Percentiles rank a stretch among this genome's conserved stretches.
phyloP scores from a whole-genome alignment of 2,329 filamentous ascomycete species.

The Colletotrichum shisoi region DNA sequence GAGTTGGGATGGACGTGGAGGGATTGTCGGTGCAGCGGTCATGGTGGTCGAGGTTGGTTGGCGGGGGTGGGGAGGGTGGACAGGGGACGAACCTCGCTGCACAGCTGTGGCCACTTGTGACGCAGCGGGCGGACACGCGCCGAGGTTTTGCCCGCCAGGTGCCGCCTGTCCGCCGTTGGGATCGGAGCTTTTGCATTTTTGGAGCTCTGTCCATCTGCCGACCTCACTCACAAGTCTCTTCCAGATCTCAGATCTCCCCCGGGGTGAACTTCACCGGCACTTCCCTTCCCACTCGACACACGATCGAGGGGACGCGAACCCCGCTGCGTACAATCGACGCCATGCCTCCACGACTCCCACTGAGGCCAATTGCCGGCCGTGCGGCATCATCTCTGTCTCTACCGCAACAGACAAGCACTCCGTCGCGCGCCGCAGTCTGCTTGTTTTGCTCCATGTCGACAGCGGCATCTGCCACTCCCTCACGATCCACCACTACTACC shows the following conservation, averaged over 20 bases:
- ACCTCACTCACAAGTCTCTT: slow-evolving; percentile 18
- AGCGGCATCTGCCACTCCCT: slow-evolving; percentile 14
- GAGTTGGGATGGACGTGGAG: slow-evolving; percentile 5
- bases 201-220: slow-evolving; percentile 32
- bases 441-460: slow-evolving; percentile 40
- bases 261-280: slow-evolving; percentile 1
- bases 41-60: slow-evolving; percentile 16
- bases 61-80: slow-evolving; percentile 19
- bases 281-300: neutral
- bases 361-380: slow-evolving; percentile 43
- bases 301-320: neutral
- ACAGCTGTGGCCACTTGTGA: neutral
- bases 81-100: neutral
- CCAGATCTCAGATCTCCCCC: neutral
- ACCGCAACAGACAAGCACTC: slow-evolving; percentile 27
- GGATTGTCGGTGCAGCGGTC: slow-evolving; percentile 9
- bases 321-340: slow-evolving; percentile 3
- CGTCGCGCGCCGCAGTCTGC: slow-evolving; percentile 29
- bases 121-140: neutral
- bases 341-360: slow-evolving; percentile 47
- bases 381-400: slow-evolving; percentile 32
- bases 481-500: slow-evolving; percentile 4
- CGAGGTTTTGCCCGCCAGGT: slow-evolving; percentile 33
- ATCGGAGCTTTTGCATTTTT: slow-evolving; percentile 33
- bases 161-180: neutral